Evolutionary conservation across 2,329 filamentous ascomycete genomes (phyloP).

Genomic region (Neocucurbitaria cava): DNA sequence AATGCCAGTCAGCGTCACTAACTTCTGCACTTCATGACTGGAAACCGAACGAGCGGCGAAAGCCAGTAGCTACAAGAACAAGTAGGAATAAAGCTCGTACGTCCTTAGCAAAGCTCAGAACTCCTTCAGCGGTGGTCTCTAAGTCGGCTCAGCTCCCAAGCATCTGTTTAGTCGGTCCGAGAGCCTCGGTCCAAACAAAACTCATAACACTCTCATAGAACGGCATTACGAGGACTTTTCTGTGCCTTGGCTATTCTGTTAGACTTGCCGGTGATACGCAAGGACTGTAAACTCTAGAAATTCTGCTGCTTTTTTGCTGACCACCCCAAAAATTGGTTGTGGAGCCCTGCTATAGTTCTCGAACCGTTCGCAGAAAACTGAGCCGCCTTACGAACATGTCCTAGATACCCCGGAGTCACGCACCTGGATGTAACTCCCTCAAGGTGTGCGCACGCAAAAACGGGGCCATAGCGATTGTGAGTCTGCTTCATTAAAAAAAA

Average conservation of each 20-base stretch:
- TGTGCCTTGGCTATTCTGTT: conserved; percentile 53
- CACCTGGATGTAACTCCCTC: conserved; percentile 14
- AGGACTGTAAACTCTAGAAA: conserved; percentile 19
- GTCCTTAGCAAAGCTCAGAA: conserved; percentile 28
- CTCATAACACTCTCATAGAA: conserved; percentile 54
- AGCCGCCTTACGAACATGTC: conserved; percentile 14
- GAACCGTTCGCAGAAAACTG: conserved; percentile 19
- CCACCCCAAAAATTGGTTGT: not conserved
- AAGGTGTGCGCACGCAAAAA: conserved; percentile 9
- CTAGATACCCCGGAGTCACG: conserved; percentile 20
- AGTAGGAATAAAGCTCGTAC: conserved; percentile 42
- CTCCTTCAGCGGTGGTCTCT: not conserved
- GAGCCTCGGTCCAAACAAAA: conserved; percentile 62
- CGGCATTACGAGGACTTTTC: conserved; percentile 48
- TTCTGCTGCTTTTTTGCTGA: conserved; percentile 1
- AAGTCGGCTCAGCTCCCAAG: conserved; percentile 24
- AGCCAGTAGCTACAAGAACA: conserved; percentile 43
- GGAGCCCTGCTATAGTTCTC: conserved; percentile 19
- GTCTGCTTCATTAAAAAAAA: conserved; percentile 22
- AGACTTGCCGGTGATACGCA: conserved; percentile 17
- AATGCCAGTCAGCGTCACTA: not conserved
- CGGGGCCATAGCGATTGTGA: conserved; percentile 16
- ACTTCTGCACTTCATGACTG: not conserved
- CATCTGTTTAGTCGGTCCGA: conserved; percentile 60
- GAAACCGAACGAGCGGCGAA: conserved; percentile 25